Base-by-base conservation (phyloP, 2,329 filamentous ascomycete genomes). In the Macrophomina pseudophaseolina region DNA sequence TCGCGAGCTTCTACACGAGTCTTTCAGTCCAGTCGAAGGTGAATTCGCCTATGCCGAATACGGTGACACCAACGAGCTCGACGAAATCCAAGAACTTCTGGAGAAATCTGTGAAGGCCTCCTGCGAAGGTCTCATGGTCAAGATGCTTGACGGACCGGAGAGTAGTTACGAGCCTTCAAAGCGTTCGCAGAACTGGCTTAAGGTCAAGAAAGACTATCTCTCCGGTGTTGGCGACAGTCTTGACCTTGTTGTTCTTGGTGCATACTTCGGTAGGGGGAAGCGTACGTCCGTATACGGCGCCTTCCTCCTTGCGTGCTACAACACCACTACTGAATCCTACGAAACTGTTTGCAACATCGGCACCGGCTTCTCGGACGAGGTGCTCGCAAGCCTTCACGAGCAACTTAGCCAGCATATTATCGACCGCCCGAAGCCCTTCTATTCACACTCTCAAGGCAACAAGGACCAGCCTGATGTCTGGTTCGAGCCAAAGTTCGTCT, bases 341-440 rank as follows among this genome's bases (percentile, higher is more conserved):
- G 95, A 99, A 80, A 96, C 93, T 0, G 90, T 99, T 2, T 99
- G 95, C 87, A 99, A 99, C 79, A 98, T 99, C 73, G 95, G 95
- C 71, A 99, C 95, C 0, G 95, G 95, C 2, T 99, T 99, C 81
- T 94, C 91, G 0, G 95, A 99, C 80, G 91, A 90, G n/a, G 86
- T 94, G 2, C 90, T 99, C n/a, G 91, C 96, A 74, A 91, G 94
- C 42, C 84, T 98, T 14, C 89, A 98, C 82, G 83, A 86, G 30
- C 85, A 90, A 62, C 88, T 99, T 33, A 90, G 87, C 0, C 85
- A 88, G 8, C 88, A 93, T 59, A 88, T 91, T 71, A 99, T 99
- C 72, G 93, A 97, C 75, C 88, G 90, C 0, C 88, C 94, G 1
- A 99, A 99, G 75, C 95, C 95, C 0, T 99, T 97, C 79, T 99